Base-by-base conservation (phyloP, 2,329 filamentous ascomycete genomes). In the Camillea tinctor region DNA sequence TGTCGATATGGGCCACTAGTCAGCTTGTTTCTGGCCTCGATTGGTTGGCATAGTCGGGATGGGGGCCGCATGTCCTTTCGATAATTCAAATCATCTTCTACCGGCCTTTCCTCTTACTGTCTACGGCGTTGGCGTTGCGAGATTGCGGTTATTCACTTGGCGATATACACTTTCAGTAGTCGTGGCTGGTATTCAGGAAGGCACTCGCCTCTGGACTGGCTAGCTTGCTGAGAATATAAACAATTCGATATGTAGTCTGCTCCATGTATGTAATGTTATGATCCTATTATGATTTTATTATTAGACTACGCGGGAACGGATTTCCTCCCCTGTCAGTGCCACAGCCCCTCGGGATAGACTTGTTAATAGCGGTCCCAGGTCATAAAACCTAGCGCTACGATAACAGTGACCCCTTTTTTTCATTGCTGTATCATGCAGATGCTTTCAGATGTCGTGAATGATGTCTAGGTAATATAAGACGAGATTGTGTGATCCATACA, bases 51-150 rank as follows among this genome's bases (percentile, higher is more conserved):
- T 50, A 49, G 30, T 51, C 50, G 44, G 59, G 51, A 55, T 58
- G 22, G 26, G 15, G 30, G 54, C 40, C n/a, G 54, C 51, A 55
- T 50, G 48, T 57, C 57, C 58, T 57, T 58, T 50, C 57, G 55
- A 54, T 60, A 58, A 54, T 57, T 60, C 56, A 55, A 50, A 57
- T 58, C 51, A 60, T 59, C 54, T 55, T 62, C 53, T 55, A 57
- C 36, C 36, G 36, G 2, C 24, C 55, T 60, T 60, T 55, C 22
- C 53, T 51, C 24, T 60, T 61, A 53, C 61, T 64, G 55, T 24
- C 65, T 64, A 24, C 54, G 69, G 71, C 68, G 70, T 72, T 68
- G 70, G 70, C 67, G 70, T 72, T 71, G 36, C 56, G 64, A 69
- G 70, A 68, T 56, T 50, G 62, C 17, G 55, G 63, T 66, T 64